Percentiles rank a stretch among this genome's conserved stretches.
Conservation (phyloP, 768 basidiomycete genomes). For the Lactifluus piperatus region DNA sequence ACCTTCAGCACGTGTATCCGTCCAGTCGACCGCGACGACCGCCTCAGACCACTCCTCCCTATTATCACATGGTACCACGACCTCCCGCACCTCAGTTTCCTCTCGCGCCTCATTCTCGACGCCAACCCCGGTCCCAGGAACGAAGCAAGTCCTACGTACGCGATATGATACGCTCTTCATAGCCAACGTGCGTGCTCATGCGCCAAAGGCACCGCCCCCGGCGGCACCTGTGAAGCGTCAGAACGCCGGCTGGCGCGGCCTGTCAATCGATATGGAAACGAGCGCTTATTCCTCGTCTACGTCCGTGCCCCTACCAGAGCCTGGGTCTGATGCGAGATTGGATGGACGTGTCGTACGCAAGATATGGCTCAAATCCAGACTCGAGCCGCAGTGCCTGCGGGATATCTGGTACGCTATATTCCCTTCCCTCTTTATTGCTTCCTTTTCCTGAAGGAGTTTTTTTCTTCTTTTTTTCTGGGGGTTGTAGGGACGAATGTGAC, state of each 20-base stretch:
- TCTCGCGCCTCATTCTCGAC: constrained; percentile 7
- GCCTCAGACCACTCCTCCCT: constrained; percentile 19
- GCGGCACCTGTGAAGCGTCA: constrained; percentile 37
- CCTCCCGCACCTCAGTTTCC: constrained; percentile 34
- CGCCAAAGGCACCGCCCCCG: constrained; percentile 27
- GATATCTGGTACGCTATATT: constrained; percentile 49
- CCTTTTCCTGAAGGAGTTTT: not conserved
- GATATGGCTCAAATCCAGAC: constrained; percentile 52
- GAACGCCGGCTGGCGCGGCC: constrained; percentile 61
- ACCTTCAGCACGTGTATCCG: constrained; percentile 28
- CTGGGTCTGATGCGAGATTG: constrained; percentile 36
- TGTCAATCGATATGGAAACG: constrained; percentile 56
- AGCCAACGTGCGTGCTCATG: constrained; percentile 17
- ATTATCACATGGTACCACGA: constrained; percentile 40
- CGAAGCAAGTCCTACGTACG: constrained; percentile 19
- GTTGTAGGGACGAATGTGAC: constrained; percentile 58
- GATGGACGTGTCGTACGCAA: constrained; percentile 44
- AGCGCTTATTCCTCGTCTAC: constrained; percentile 23
- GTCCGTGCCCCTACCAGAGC: constrained; percentile 28
- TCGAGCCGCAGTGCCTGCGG: constrained; percentile 40
- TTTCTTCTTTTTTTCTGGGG: not conserved
- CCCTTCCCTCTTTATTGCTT: not conserved
- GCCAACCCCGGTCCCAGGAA: not conserved
- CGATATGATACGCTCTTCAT: constrained; percentile 28
- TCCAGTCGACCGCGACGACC: constrained; percentile 26